phyloP scores from a whole-genome alignment of 768 basidiomycete species.

The Rhodocollybia butyracea region DNA sequence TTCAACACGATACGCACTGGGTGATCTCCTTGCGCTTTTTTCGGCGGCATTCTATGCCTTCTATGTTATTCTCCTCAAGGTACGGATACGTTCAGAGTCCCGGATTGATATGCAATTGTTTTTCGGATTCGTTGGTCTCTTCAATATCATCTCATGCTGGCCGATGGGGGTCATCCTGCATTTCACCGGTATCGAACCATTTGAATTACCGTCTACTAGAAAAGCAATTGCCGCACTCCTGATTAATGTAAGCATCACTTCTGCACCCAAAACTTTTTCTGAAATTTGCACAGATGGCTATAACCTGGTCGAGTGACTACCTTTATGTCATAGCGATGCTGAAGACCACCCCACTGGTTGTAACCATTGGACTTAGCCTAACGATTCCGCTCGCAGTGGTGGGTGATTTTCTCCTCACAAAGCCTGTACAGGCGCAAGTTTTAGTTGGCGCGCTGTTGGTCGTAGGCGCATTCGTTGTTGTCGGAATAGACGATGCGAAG shows the following conservation, averaged over 20 bases:
- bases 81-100: slow-evolving; percentile 76
- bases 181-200: slow-evolving; percentile 63
- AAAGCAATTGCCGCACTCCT: slow-evolving; percentile 47
- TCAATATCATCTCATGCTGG: slow-evolving; percentile 75
- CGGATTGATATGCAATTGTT: slow-evolving; percentile 92
- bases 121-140: slow-evolving; percentile 90
- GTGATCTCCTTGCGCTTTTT: slow-evolving; percentile 82
- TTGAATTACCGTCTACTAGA: slow-evolving; percentile 61
- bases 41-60: slow-evolving; percentile 86
- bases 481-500: slow-evolving; percentile 54
- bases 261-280: slow-evolving; percentile 3
- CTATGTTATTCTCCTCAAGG: slow-evolving; percentile 89
- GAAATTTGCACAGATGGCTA: slow-evolving; percentile 59
- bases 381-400: slow-evolving; percentile 91
- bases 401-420: slow-evolving; percentile 70
- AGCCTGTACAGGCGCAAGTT: slow-evolving; percentile 54
- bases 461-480: slow-evolving; percentile 68
- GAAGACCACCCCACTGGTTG: slow-evolving; percentile 92
- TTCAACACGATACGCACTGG: slow-evolving; percentile 30
- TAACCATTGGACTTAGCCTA: slow-evolving; percentile 87
- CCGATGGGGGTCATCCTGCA: slow-evolving; percentile 80
- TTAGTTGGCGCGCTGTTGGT: slow-evolving; percentile 77
- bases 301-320: slow-evolving; percentile 83
- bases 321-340: slow-evolving; percentile 90
- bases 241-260: slow-evolving; percentile 51